Conservation (phyloP, 2,329 filamentous ascomycete species). For the Colletotrichum liaoningense region DNA sequence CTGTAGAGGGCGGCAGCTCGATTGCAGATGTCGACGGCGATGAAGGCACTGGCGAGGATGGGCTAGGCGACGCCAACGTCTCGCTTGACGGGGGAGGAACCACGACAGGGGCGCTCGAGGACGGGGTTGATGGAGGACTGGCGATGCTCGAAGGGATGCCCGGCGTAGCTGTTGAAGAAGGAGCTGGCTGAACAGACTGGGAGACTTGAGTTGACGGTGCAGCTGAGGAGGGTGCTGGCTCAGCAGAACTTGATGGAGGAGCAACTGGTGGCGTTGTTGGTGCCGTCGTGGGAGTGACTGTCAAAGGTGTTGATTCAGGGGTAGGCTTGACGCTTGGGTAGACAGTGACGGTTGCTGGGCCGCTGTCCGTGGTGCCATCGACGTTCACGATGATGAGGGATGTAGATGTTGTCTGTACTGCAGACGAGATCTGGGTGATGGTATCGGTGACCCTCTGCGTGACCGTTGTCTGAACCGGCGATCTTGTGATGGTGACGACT, state of each 20-base stretch:
- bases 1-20: not conserved
- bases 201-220: not conserved
- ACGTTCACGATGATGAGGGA: constrained; percentile 46
- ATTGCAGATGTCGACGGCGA: not conserved
- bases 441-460: constrained; percentile 44
- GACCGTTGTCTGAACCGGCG: constrained; percentile 42
- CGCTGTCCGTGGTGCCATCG: constrained; percentile 29
- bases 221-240: not conserved
- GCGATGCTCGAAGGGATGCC: not conserved
- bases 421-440: constrained; percentile 36
- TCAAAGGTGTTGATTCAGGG: not conserved
- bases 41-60: not conserved
- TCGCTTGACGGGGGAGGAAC: not conserved
- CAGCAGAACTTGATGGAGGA: constrained; percentile 1
- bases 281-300: not conserved
- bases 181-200: not conserved
- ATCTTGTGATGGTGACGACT: constrained; percentile 44
- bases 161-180: not conserved
- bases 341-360: constrained; percentile 27
- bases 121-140: not conserved
- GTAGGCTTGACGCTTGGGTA: constrained; percentile 10
- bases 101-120: not conserved
- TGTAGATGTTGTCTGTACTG: constrained; percentile 39
- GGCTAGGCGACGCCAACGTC: not conserved
- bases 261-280: not conserved